phyloP scores from a whole-genome alignment of 768 basidiomycete genomes.

The Tephrocybe sp. region DNA sequence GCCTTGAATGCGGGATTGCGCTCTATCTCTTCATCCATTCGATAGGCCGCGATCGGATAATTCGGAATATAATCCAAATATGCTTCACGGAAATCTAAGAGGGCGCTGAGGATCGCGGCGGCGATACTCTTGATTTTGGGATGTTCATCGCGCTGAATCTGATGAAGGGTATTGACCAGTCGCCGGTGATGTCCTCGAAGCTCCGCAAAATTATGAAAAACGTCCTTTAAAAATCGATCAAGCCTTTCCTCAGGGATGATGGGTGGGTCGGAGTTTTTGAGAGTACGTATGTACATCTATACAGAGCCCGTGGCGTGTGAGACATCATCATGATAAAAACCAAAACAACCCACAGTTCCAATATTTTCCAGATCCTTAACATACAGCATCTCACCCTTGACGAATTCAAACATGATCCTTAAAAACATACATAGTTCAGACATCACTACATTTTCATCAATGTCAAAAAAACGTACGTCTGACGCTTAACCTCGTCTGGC shows the following conservation, averaged over 20 bases:
- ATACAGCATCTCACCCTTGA: slow-evolving; percentile 95
- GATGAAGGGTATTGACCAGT: slow-evolving; percentile 78
- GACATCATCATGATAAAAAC: background rate
- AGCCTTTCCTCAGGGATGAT: slow-evolving; percentile 74
- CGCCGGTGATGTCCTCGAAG: slow-evolving; percentile 73
- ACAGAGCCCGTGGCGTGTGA: background rate
- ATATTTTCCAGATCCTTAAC: slow-evolving; percentile 93
- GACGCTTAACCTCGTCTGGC: slow-evolving; percentile 79
- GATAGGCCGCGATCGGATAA: slow-evolving; percentile 88
- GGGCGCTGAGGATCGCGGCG: slow-evolving; percentile 82
- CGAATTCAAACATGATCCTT: slow-evolving; percentile 92
- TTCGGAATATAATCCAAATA: slow-evolving; percentile 93
- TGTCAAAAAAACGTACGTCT: slow-evolving; percentile 60
- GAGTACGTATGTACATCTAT: slow-evolving; percentile 82
- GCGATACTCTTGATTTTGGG: slow-evolving; percentile 81
- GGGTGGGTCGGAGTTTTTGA: slow-evolving; percentile 73
- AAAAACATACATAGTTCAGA: background rate
- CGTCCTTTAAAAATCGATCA: slow-evolving; percentile 78
- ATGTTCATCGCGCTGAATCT: slow-evolving; percentile 87
- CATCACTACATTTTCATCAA: background rate
- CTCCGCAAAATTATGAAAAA: slow-evolving; percentile 86
- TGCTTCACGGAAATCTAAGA: slow-evolving; percentile 88
- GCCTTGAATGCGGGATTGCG: slow-evolving; percentile 75
- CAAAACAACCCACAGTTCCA: slow-evolving; percentile 55
- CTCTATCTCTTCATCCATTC: slow-evolving; percentile 85